These are phyloP conservation scores for Colletotrichum siamense DNA, from an alignment of 2,329 filamentous ascomycete genomes.

Conservation along the genomic window DNA sequence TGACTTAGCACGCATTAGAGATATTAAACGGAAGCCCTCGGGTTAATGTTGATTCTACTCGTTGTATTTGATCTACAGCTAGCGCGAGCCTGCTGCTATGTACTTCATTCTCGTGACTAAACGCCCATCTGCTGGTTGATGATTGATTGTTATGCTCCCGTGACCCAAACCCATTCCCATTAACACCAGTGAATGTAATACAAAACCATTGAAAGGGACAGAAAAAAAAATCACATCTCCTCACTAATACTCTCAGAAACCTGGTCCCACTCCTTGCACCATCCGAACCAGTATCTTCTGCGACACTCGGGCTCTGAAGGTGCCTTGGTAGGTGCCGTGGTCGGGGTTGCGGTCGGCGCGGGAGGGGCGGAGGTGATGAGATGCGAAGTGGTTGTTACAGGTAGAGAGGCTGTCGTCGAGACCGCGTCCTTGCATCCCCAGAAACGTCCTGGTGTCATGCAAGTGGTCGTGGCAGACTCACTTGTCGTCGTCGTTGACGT, in stretches of 20 bases:
- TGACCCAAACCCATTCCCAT: not conserved
- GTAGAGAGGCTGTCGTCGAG: conserved; percentile 27
- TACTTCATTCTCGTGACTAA: not conserved
- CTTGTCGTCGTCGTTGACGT: conserved; percentile 30
- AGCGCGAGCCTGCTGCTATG: not conserved
- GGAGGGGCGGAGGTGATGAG: conserved; percentile 36
- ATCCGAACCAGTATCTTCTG: conserved; percentile 44
- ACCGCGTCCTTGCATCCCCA: conserved; percentile 58
- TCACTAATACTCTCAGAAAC: not conserved
- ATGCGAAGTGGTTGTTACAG: conserved; percentile 24
- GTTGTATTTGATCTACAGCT: not conserved
- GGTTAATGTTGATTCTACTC: not conserved
- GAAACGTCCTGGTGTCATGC: conserved; percentile 59
- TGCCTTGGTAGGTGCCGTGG: conserved; percentile 27
- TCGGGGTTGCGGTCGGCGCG: conserved; percentile 33
- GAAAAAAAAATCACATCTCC: conserved; percentile 11
- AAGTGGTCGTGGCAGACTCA: conserved; percentile 38
- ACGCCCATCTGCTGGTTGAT: not conserved
- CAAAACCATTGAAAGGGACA: not conserved
- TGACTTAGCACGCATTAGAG: not conserved
- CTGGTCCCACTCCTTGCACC: conserved; percentile 43
- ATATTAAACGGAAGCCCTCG: not conserved
- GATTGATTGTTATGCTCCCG: not conserved
- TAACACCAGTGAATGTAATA: not conserved
- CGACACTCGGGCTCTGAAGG: conserved; percentile 36